These are phyloP conservation scores for Glycine soja DNA, from an alignment of 306 rosid genomes.

Conservation along the genomic window DNA sequence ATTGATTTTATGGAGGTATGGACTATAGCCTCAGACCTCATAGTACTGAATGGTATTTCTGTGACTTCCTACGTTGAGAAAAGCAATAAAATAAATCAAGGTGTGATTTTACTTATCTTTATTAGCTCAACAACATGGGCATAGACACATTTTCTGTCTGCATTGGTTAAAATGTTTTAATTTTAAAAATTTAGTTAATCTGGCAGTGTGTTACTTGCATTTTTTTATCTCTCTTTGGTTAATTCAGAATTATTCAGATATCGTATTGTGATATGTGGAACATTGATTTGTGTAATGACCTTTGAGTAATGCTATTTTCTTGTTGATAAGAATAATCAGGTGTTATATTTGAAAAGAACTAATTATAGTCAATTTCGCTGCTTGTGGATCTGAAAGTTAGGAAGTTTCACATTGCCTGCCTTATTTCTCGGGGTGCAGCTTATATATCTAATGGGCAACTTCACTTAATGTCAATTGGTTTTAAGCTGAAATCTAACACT, in stretches of 20 bases:
- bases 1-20: conserved; percentile 83
- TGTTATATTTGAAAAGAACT: background rate
- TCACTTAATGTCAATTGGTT: too few relatives aligned
- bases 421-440: too few relatives aligned
- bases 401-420: too few relatives aligned
- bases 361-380: background rate
- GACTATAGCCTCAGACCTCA: conserved; percentile 40
- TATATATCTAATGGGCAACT: too few relatives aligned
- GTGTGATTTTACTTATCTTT: background rate
- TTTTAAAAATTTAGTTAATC: too few relatives aligned
- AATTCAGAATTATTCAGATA: background rate
- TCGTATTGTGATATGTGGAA: conserved; percentile 21
- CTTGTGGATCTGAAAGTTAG: too few relatives aligned
- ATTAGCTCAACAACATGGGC: background rate
- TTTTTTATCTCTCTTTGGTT: too few relatives aligned
- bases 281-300: background rate
- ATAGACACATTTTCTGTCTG: background rate
- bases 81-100: conserved; percentile 9
- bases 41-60: conserved; percentile 12
- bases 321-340: background rate
- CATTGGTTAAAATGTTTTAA: too few relatives aligned
- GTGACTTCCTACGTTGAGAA: background rate
- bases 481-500: too few relatives aligned
- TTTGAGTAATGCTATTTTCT: background rate
- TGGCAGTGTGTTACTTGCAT: too few relatives aligned